These are phyloP conservation scores for Neonectria neomacrospora DNA, from an alignment of 2,329 filamentous ascomycete species.

Conservation along the genomic window DNA sequence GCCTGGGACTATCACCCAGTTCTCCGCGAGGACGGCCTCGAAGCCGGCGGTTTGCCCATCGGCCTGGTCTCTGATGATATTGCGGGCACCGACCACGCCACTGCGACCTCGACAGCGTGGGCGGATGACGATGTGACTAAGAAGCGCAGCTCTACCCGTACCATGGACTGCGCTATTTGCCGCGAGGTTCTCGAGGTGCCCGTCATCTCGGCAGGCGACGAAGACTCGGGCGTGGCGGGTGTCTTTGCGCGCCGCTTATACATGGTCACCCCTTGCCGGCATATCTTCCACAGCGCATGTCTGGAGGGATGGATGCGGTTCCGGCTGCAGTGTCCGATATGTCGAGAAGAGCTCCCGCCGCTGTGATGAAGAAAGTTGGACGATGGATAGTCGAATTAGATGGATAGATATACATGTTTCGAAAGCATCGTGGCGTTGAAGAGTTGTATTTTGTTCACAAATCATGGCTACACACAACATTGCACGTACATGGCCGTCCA, in stretches of 20 bases:
- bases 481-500: background rate
- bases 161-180: constrained; percentile 94
- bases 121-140: constrained; percentile 51
- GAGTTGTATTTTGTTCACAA: constrained; percentile 5
- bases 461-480: background rate
- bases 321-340: constrained; percentile 93
- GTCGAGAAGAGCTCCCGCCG: constrained; percentile 87
- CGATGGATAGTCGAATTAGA: background rate
- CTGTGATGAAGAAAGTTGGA: constrained; percentile 61
- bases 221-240: constrained; percentile 67
- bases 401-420: constrained; percentile 3
- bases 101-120: constrained; percentile 33
- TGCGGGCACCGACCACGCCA: constrained; percentile 36
- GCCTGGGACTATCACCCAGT: constrained; percentile 97
- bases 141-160: constrained; percentile 52
- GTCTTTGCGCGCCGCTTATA: constrained; percentile 85
- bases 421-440: constrained; percentile 8
- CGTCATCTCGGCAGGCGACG: constrained; percentile 71
- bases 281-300: constrained; percentile 93
- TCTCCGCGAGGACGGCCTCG: constrained; percentile 82
- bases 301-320: constrained; percentile 97
- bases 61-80: constrained; percentile 63
- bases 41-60: constrained; percentile 83
- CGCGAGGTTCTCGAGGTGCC: constrained; percentile 92
- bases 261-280: constrained; percentile 97